Evolutionary conservation across 1,284 basidiomycete species (phyloP).

Genomic region (Jaminaea rosea): DNA sequence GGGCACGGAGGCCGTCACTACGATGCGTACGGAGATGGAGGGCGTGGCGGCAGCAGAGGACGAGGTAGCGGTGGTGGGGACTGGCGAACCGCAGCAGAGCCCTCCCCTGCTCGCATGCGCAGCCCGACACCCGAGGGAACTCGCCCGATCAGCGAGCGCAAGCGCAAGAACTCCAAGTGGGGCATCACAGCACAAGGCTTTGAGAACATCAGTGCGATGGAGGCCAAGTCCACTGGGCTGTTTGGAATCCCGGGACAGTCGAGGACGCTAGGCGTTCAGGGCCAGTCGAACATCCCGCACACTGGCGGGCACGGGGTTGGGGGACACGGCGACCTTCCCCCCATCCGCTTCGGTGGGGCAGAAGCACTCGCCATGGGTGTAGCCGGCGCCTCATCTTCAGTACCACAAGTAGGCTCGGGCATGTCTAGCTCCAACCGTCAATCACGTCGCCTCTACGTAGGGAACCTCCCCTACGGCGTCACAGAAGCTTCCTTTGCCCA

Average conservation of each 20-base stretch:
- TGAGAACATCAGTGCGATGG: slow-evolving; percentile 83
- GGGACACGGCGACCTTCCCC: slow-evolving; percentile 56
- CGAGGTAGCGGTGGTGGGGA: slow-evolving; percentile 51
- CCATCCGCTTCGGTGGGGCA: slow-evolving; percentile 50
- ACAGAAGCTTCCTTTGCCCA: slow-evolving; percentile 79
- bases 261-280: slow-evolving; percentile 57
- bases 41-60: slow-evolving; percentile 48
- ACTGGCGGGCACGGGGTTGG: slow-evolving; percentile 11
- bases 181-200: slow-evolving; percentile 91
- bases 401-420: neutral
- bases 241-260: slow-evolving; percentile 88
- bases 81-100: slow-evolving; percentile 46
- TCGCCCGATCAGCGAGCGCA: slow-evolving; percentile 71
- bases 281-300: slow-evolving; percentile 1
- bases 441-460: slow-evolving; percentile 87
- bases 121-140: slow-evolving; percentile 84
- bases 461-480: slow-evolving; percentile 82
- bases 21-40: slow-evolving; percentile 17
- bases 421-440: slow-evolving; percentile 55
- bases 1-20: slow-evolving; percentile 16
- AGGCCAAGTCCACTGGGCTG: slow-evolving; percentile 90
- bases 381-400: neutral
- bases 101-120: slow-evolving; percentile 64
- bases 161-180: slow-evolving; percentile 82
- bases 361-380: slow-evolving; percentile 1